Evolutionary conservation across 352 stramenopile species (phyloP).

Genomic region (Phytophthora pisi): DNA sequence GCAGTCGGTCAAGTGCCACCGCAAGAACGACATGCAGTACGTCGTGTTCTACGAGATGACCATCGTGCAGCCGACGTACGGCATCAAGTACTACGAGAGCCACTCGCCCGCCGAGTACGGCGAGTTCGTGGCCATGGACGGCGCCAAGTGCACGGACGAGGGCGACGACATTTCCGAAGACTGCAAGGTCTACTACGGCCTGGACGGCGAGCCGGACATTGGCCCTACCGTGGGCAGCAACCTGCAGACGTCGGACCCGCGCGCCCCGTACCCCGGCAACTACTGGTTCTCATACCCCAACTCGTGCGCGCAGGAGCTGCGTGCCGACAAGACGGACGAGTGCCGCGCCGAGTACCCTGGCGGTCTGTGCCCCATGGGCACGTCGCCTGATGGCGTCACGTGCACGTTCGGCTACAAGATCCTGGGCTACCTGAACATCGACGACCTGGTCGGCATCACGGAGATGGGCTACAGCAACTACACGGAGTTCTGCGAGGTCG

Average conservation of each 20-base stretch:
- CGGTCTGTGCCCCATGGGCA: slow-evolving; percentile 48
- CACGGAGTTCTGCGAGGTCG: slow-evolving; percentile 49
- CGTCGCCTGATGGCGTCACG: slow-evolving; percentile 42
- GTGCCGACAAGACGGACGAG: slow-evolving; percentile 46
- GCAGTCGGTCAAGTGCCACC: slow-evolving; percentile 47
- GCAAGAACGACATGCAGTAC: slow-evolving; percentile 70
- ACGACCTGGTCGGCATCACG: slow-evolving; percentile 66
- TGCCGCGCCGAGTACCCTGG: slow-evolving; percentile 46
- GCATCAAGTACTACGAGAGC: slow-evolving; percentile 54
- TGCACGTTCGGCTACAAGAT: slow-evolving; percentile 63
- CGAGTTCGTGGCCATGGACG: slow-evolving; percentile 63
- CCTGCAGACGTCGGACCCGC: slow-evolving; percentile 47
- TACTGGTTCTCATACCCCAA: slow-evolving; percentile 86
- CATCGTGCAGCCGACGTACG: slow-evolving; percentile 47
- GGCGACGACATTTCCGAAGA: slow-evolving; percentile 38
- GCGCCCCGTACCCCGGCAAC: slow-evolving; percentile 75
- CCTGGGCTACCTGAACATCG: slow-evolving; percentile 53
- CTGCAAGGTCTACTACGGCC: slow-evolving; percentile 60
- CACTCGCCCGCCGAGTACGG: slow-evolving; percentile 50
- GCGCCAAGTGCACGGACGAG: slow-evolving; percentile 55
- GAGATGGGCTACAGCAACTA: slow-evolving; percentile 40
- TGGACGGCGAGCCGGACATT: slow-evolving; percentile 47
- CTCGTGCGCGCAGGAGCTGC: slow-evolving; percentile 53
- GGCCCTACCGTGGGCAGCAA: slow-evolving; percentile 53
- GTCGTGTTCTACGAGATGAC: slow-evolving; percentile 68